Percentiles rank a stretch among this genome's conserved stretches.
Conservation (phyloP, 1,284 basidiomycete species). For the Serendipita sp. region DNA sequence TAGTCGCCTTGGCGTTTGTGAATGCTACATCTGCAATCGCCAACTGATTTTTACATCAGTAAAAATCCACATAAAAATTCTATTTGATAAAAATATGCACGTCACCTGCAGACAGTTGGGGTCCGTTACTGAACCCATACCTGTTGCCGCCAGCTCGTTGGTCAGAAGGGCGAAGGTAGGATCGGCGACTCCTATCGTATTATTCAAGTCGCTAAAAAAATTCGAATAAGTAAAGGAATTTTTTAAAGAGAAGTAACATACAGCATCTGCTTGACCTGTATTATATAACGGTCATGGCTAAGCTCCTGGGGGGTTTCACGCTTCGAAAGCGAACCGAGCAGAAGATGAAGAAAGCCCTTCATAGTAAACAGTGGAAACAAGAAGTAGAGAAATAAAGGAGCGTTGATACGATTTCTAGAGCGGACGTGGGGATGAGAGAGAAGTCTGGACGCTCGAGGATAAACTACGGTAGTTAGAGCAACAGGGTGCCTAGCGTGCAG, state of each 20-base stretch:
- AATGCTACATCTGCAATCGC: neutral
- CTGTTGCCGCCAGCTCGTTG: neutral
- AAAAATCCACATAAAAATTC: neutral
- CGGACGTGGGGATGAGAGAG: neutral
- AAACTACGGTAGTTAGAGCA: neutral
- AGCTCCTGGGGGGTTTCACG: slow-evolving; percentile 3
- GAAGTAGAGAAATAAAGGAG: neutral
- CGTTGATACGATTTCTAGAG: neutral
- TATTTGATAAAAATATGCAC: neutral
- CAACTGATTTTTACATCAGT: neutral
- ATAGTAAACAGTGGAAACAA: neutral
- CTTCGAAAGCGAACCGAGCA: neutral
- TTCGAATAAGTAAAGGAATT: neutral
- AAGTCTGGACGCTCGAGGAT: neutral
- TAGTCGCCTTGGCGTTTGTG: neutral
- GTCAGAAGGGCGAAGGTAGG: neutral
- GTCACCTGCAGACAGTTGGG: slow-evolving; percentile 1
- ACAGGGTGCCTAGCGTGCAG: neutral
- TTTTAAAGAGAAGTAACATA: neutral
- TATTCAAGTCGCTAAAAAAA: slow-evolving; percentile 3
- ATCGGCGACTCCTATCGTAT: neutral
- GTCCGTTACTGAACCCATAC: slow-evolving; percentile 1
- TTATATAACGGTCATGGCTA: neutral
- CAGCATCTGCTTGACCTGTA: slow-evolving; percentile 3
- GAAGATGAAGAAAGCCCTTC: neutral